phyloP scores from a whole-genome alignment of 2,329 filamentous ascomycete species.

The Penicillium expansum region DNA sequence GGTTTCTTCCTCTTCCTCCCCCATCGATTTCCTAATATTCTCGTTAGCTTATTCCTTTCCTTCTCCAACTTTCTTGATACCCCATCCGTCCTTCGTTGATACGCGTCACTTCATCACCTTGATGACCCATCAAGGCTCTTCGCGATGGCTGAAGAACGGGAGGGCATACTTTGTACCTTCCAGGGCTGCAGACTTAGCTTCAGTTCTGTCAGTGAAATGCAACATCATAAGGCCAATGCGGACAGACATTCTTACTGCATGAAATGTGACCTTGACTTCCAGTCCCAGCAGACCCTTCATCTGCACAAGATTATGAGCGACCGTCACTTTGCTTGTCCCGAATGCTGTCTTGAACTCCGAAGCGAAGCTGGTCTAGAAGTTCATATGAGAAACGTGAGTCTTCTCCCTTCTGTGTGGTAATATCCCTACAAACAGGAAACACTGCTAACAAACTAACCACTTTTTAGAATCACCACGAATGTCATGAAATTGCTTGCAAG shows the following conservation, averaged over 20 bases:
- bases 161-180: constrained; percentile 46
- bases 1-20: neutral
- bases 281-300: constrained; percentile 44
- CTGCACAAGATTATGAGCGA: constrained; percentile 50
- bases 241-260: constrained; percentile 42
- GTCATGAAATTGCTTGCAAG: constrained; percentile 51
- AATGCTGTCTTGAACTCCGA: constrained; percentile 57
- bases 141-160: neutral
- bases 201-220: constrained; percentile 46
- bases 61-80: neutral
- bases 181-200: constrained; percentile 49
- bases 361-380: constrained; percentile 50
- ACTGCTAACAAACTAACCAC: neutral
- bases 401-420: neutral
- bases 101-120: neutral
- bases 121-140: neutral
- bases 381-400: constrained; percentile 52
- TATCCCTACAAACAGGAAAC: neutral
- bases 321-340: constrained; percentile 54
- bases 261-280: constrained; percentile 47
- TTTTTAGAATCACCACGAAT: constrained; percentile 47
- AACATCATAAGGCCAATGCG: constrained; percentile 50
- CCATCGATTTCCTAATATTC: neutral
- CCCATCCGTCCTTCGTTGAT: neutral
- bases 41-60: neutral